These are phyloP conservation scores for Haplosporangium sp. DNA, from an alignment of 371 early-diverging fungal genomes.

Conservation along the genomic window DNA sequence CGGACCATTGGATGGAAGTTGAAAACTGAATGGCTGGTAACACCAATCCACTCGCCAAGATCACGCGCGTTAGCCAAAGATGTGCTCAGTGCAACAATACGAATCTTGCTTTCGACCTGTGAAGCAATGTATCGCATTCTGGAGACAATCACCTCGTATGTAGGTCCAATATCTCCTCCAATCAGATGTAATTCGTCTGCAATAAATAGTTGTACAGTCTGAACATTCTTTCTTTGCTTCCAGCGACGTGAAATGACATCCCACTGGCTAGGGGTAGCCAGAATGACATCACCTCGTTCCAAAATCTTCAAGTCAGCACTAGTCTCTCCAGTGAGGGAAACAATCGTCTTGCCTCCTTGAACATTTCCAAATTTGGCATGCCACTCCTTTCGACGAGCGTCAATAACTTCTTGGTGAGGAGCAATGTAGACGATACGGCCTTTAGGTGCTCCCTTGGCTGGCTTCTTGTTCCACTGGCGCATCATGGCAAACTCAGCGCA, in stretches of 20 bases:
- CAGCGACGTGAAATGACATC: slow-evolving; percentile 97
- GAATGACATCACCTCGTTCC: slow-evolving; percentile 90
- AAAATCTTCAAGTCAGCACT: slow-evolving; percentile 90
- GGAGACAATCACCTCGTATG: slow-evolving; percentile 92
- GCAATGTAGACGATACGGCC: slow-evolving; percentile 94
- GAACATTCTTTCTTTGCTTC: slow-evolving; percentile 93
- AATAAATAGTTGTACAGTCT: slow-evolving; percentile 90
- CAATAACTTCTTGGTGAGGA: slow-evolving; percentile 98
- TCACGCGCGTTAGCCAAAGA: slow-evolving; percentile 96
- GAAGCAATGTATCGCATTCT: slow-evolving; percentile 93
- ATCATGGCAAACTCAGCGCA: slow-evolving; percentile 96
- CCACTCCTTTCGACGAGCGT: slow-evolving; percentile 96
- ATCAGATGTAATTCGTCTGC: slow-evolving; percentile 98
- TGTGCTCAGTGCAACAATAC: slow-evolving; percentile 92
- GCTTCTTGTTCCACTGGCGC: slow-evolving; percentile 80
- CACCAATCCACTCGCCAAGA: slow-evolving; percentile 97
- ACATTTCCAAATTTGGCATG: slow-evolving; percentile 77
- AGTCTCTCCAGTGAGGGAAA: slow-evolving; percentile 95
- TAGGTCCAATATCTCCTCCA: slow-evolving; percentile 87
- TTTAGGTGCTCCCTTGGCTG: slow-evolving; percentile 45
- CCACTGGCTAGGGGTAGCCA: slow-evolving; percentile 98
- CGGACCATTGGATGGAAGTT: slow-evolving; percentile 96
- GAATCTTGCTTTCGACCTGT: slow-evolving; percentile 81
- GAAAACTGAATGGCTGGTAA: slow-evolving; percentile 78
- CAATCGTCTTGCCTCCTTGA: slow-evolving; percentile 85